Percentiles rank a stretch among this genome's conserved stretches.
Evolutionary conservation across 1,284 basidiomycete species (phyloP).

Genomic region (Sphagnurus paluster): DNA sequence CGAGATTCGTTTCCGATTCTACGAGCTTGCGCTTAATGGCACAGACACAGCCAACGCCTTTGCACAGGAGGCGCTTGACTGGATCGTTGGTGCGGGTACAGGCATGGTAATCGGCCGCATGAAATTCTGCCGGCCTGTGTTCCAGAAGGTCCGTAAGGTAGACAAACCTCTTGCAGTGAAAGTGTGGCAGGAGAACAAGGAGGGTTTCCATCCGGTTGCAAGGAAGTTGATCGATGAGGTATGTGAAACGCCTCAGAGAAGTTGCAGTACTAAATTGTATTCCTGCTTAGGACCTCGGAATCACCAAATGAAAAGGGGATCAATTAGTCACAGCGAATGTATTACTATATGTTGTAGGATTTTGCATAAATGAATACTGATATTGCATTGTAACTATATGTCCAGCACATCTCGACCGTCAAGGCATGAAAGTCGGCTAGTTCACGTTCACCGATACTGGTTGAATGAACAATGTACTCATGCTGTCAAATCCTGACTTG

Average conservation of each 20-base stretch:
- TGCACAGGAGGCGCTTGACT: slow-evolving; percentile 54
- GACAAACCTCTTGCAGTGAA: slow-evolving; percentile 64
- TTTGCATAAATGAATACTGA: too few relatives aligned
- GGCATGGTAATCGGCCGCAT: slow-evolving; percentile 72
- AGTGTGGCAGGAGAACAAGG: slow-evolving; percentile 52
- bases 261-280: too few relatives aligned
- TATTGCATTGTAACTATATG: too few relatives aligned
- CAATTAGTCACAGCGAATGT: too few relatives aligned
- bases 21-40: slow-evolving; percentile 59
- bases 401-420: too few relatives aligned
- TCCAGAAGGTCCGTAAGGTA: slow-evolving; percentile 55
- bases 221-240: slow-evolving; percentile 75
- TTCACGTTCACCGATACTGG: too few relatives aligned
- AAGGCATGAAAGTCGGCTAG: too few relatives aligned
- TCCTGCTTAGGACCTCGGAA: too few relatives aligned
- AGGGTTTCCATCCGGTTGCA: slow-evolving; percentile 78
- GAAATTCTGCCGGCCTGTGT: slow-evolving; percentile 80
- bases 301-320: too few relatives aligned
- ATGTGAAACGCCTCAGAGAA: neutral
- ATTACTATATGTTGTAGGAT: too few relatives aligned
- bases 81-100: slow-evolving; percentile 68
- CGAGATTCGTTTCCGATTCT: slow-evolving; percentile 76
- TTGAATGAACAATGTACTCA: too few relatives aligned
- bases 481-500: neutral
- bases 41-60: slow-evolving; percentile 48